Evolutionary conservation across 73 alveolate species (phyloP), one percentile per base, ranked within the genome.

Genomic region (Breviolum minutum): DNA sequence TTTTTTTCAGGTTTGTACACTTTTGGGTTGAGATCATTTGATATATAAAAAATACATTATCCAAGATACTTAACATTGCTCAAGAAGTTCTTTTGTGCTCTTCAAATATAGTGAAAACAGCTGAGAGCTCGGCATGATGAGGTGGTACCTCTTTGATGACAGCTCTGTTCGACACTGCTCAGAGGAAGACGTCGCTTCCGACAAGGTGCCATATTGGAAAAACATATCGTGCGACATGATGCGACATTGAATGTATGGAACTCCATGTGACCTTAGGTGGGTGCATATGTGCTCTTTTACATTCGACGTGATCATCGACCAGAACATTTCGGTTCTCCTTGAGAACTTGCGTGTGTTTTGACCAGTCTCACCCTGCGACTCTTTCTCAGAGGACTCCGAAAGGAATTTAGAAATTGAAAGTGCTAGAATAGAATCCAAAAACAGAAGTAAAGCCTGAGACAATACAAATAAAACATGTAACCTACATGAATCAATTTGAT

Each of bases 141-240:
- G 98, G 89, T 94, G 99, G 99, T 94, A 94, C 61, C 82, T 64
- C 90, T 94, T 79, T 24, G 99, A 94, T 30, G 99, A 94, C 94
- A 83, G 94, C 81, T 22, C 62, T n/a, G 99, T 94, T 11, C 99
- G 99, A 29, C 66, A 48, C 24, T 92, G 98, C 80, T 60, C 91
- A 26, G 98, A 92, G 98, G 80, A 73, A 62, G 98, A 92, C 24
- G 98, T 92, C 20, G 66, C 98, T 5, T 29, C 80, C 19, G 98
- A 92, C 90, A 92, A 92, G 98, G 98, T 29, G 30, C 64, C 54
- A 24, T 17, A 17, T 73, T 14, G 26, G 82, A 19, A 73, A 12
- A 60, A 54, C 3, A 12, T 5, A 5, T 30, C n/a, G 27, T 82
- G 19, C 2, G 9, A 63, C 26, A 24, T 63, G 12, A 13, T 20